Percentiles rank a stretch among this genome's conserved stretches.
Conservation (phyloP, 1,284 basidiomycete genomes). For the Taiwanofungus camphoratus region DNA sequence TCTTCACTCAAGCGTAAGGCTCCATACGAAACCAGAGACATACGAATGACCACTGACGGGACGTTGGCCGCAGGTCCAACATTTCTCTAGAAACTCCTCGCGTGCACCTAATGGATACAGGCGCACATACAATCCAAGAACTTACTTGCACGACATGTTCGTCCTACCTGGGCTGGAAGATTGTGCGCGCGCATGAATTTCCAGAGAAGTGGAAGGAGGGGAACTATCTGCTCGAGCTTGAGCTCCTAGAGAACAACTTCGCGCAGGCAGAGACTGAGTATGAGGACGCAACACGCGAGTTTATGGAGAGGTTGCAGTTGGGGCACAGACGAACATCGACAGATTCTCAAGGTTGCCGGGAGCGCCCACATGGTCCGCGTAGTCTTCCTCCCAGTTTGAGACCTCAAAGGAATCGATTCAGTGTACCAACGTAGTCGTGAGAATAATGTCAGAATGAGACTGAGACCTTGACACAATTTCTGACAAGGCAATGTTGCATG, state of each 20-base stretch:
- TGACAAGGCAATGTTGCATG: no score
- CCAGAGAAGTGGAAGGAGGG: conserved; percentile 62
- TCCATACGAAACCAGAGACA: neutral
- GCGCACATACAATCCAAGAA: conserved; percentile 58
- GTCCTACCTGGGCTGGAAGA: conserved; percentile 56
- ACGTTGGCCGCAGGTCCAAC: conserved; percentile 18
- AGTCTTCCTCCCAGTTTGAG: neutral
- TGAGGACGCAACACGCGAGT: neutral
- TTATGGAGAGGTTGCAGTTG: neutral
- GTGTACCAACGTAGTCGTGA: no score
- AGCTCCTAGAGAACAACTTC: conserved; percentile 26
- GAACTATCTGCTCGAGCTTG: conserved; percentile 50
- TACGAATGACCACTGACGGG: neutral
- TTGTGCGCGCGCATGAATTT: conserved; percentile 49
- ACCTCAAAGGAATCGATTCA: no score
- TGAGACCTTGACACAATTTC: no score
- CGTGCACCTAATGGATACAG: conserved; percentile 54
- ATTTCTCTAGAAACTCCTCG: conserved; percentile 22
- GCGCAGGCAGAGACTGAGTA: neutral
- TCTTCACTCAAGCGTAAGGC: conserved; percentile 41
- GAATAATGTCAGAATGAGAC: no score
- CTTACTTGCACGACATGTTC: conserved; percentile 43
- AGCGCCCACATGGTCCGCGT: conserved; percentile 2
- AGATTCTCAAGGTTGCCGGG: neutral
- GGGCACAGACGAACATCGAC: conserved; percentile 3